Conservation (phyloP, 2,329 filamentous ascomycete genomes). For the Diatrype stigma region DNA sequence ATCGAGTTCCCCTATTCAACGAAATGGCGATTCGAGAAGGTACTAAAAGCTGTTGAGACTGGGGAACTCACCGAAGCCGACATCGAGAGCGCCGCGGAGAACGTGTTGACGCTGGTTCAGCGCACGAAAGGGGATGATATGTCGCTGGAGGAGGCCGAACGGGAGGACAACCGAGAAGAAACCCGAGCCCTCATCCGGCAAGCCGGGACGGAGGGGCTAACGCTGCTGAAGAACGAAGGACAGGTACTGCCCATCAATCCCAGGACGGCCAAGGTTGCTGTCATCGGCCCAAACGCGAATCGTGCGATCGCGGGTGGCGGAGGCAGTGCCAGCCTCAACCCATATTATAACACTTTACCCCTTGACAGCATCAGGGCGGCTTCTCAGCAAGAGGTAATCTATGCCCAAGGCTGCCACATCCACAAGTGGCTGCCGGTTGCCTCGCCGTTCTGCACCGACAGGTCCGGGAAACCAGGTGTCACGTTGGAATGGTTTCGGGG, state of each 20-base stretch:
- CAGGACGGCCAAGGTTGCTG: slow-evolving; percentile 54
- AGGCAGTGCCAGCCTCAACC: slow-evolving; percentile 64
- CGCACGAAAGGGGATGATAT: slow-evolving; percentile 58
- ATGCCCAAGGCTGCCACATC: slow-evolving; percentile 59
- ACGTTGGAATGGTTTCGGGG: slow-evolving; percentile 62
- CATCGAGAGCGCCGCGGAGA: slow-evolving; percentile 55
- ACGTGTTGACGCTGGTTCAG: slow-evolving; percentile 56
- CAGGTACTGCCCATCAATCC: slow-evolving; percentile 54
- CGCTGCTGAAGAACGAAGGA: slow-evolving; percentile 60
- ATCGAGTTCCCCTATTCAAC: slow-evolving; percentile 55
- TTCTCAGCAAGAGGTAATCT: slow-evolving; percentile 52
- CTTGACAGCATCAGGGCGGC: slow-evolving; percentile 57
- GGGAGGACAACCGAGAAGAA: slow-evolving; percentile 52
- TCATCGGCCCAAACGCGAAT: slow-evolving; percentile 66
- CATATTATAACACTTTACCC: slow-evolving; percentile 64
- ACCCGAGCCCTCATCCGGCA: slow-evolving; percentile 57
- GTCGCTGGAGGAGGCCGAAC: slow-evolving; percentile 52
- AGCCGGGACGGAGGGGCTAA: slow-evolving; percentile 59
- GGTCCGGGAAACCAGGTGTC: slow-evolving; percentile 56
- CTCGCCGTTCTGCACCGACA: slow-evolving; percentile 53
- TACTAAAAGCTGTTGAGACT: slow-evolving; percentile 47
- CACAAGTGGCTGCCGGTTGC: slow-evolving; percentile 63
- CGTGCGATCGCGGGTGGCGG: slow-evolving; percentile 64
- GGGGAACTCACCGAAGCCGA: slow-evolving; percentile 44
- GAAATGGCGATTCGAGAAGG: slow-evolving; percentile 54